Evolutionary conservation across 148 eudicot genomes (phyloP), one percentile per base, ranked within the genome.

Genomic region (Diospyros lotus): DNA sequence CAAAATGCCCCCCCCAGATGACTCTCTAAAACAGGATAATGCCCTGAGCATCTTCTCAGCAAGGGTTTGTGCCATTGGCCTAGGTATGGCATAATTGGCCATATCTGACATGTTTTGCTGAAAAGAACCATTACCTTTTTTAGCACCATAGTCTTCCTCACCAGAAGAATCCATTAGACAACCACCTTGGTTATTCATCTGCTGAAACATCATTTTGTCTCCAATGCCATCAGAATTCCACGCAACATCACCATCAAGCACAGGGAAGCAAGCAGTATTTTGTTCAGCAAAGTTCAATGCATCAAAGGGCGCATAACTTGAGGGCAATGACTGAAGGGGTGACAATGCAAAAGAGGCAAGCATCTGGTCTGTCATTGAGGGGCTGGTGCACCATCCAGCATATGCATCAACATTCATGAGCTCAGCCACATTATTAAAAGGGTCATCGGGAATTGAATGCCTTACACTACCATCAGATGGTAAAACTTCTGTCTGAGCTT

Each of bases 1-100:
- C 88, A 94, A 85, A 71, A 87, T 84, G 39, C 95, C 90, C 65
- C 84, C 90, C 13, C 82, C 91, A 51, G 88, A 86, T 70, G 89
- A 92, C 17, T 90, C 94, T 74, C 89, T 92, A 66, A 94, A 87
- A 64, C 90, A 66, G 66, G 89, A 84, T 78, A 94, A 83, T 41
- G 94, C 94, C 73, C 74, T 86, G 4, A 94, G 84, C 96, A 92
- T 85, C 80, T 78, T 92, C 71, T 92, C 98, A 13, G 91, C 73
- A 50, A 94, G 86, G 2, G 92, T 64, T 53, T 38, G 75, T 6
- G 73, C 60, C 71, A 85, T 61, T 54, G 91, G 77, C 77, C 89
- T 78, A 41, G 90, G 88, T 48, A 94, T 77, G 48, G 45, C 63
- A 66, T 73, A 74, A 59, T 84, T 70, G 10, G 69, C 80, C 17